Percentiles rank a stretch among this genome's conserved stretches.
These are phyloP conservation scores for Trichoderma polysporum DNA, from an alignment of 2,329 filamentous ascomycete species.

Conservation along the genomic window DNA sequence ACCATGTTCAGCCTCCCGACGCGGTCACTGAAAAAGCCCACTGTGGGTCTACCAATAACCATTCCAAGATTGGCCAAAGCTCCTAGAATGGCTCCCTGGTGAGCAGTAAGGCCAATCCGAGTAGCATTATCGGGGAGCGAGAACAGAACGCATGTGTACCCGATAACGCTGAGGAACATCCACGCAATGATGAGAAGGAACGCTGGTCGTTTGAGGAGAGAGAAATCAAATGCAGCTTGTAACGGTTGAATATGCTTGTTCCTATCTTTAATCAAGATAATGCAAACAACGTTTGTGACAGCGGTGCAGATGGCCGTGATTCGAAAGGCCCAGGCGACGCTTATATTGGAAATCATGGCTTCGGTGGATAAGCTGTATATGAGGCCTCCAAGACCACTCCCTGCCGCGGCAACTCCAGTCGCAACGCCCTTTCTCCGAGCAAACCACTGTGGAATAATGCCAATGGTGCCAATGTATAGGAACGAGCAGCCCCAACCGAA, in stretches of 20 bases:
- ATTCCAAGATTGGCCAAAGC: conserved; percentile 65
- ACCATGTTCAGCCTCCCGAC: conserved; percentile 65
- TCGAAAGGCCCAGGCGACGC: conserved; percentile 57
- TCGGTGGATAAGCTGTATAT: conserved; percentile 27
- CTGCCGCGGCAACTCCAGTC: conserved; percentile 55
- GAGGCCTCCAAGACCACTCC: conserved; percentile 44
- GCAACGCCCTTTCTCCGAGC: conserved; percentile 53
- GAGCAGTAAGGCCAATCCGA: conserved; percentile 55
- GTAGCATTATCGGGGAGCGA: conserved; percentile 62
- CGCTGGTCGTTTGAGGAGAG: conserved; percentile 43
- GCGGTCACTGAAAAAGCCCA: conserved; percentile 62
- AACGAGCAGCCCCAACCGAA: conserved; percentile 64
- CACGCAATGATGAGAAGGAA: conserved; percentile 59
- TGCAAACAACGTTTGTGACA: conserved; percentile 55
- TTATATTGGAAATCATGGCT: conserved; percentile 54
- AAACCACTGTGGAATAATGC: conserved; percentile 63
- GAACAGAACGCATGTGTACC: conserved; percentile 65
- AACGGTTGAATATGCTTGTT: conserved; percentile 8
- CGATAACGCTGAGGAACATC: conserved; percentile 62
- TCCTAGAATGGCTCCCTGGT: conserved; percentile 61
- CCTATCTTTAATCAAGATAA: conserved; percentile 56
- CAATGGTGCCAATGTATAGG: conserved; percentile 55
- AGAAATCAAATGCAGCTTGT: conserved; percentile 20
- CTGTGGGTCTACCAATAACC: conserved; percentile 55
- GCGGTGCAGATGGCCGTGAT: conserved; percentile 49